Evolutionary conservation across 805 yeast genomes (phyloP), one percentile per base, ranked within the genome.

Genomic region (Yamadazyma takamatsuzukensis): DNA sequence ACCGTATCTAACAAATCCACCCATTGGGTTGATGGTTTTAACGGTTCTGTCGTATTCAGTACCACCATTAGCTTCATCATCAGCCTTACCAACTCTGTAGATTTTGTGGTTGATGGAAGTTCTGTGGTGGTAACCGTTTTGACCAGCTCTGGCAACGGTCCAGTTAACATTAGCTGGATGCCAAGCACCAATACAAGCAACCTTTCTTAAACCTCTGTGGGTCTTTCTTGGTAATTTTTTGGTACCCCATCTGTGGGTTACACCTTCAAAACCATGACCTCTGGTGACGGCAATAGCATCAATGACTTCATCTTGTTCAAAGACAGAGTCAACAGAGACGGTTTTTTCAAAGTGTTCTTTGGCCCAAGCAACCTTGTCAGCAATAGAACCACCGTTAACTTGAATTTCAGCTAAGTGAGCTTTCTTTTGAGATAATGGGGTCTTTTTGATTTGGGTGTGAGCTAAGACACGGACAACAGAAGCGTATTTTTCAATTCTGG

Each of bases 251-350:
- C 99, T 87, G 88, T 89, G 96, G 79, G 99, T 93, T 64, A 90
- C 97, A 89, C 99, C 99, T 78, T 93, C 98, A 87, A 85, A 89
- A 82, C 99, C 99, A 81, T 93, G 96, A 93, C 99, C 99, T 82
- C 85, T 90, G 83, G 98, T 93, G 66, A 93, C 95, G 66, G 97
- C 99, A 64, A 93, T 83, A 62, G 86, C 97, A 63, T 93, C 99
- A 59, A 93, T 81, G 83, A 85, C 81, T 81, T 93, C 98, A 77
- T 88, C 85, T 78, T 93, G 95, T 80, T 90, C 98, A 69, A 93
- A 83, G 61, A 93, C 97, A 57, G 94, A 70, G 75, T 83, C 86
- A 60, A 93, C 95, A 49, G 93, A 72, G 59, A 93, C 94, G 65
- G 96, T 88, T 84, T 93, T 93, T 83, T 93, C 99, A 55, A 93